Evolutionary conservation across 1,284 basidiomycete species (phyloP), one percentile per base, ranked within the genome.

Genomic region (Boletus holoroseus): DNA sequence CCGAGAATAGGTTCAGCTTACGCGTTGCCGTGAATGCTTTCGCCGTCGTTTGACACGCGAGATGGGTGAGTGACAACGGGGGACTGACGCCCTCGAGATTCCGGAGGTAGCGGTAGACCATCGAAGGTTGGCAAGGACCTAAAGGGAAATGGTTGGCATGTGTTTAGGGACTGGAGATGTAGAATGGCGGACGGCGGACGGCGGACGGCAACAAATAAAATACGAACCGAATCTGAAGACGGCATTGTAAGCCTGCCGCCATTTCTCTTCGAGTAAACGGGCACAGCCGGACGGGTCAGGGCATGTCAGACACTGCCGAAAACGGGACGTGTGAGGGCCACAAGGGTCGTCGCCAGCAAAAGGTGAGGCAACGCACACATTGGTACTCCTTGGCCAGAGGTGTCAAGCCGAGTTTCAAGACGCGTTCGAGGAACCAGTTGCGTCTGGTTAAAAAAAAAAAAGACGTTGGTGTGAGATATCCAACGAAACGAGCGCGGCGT

Each of bases 341-440:
- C 37, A 11, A 11, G 24, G 27, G 22, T 7, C 11, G 34, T 11
- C 22, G n/a, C 37, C 22, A 31, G 6, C 0, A 20, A 16, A 11
- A n/a, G 11, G 16, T 13, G 15, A 27, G 40, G 32, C 24, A n/a
- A 76, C 81, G 60, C 67, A 88, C 87, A 60, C 88, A 91, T 81
- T 89, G 85, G 59, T 93, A 94, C 62, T 96, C 94, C 65, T 94
- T 91, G 32, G 86, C 82, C 26, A 94, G 79, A 58, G 88, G 83
- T 1, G 88, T 86, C 24, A 92, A 74, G 2, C 92, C 91, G 4
- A 97, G 81, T 68, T 97, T 96, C 55, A 97, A 76, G 13, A 97
- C 83, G 11, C 94, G 82, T 67, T 97, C 94, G 30, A 96, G 78
- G 70, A 95, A 95, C 92, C 92, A 95, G 49, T 85, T 93, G 49